Base-by-base conservation (phyloP, 31 red algal species). In the Odonthalia washingtoniensis region DNA sequence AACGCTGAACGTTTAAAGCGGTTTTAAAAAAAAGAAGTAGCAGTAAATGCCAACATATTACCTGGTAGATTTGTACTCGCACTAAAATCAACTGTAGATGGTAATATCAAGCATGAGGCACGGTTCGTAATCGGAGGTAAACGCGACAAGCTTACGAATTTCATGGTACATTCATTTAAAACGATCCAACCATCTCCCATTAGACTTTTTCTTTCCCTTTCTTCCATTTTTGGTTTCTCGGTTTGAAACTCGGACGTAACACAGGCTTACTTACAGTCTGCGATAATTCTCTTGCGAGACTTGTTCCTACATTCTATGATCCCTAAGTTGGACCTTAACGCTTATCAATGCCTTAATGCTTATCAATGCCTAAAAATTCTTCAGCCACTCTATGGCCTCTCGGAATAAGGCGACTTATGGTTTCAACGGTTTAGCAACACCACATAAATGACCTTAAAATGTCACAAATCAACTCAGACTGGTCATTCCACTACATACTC, bases 31-130 rank as follows among this genome's bases (percentile, higher is more conserved):
- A n/a, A 62, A 62, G 53, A 62, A 62, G n/a, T 62, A 16, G 17
- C 53, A 62, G 17, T n/a, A 62, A n/a, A 62, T 62, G 16, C 53
- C 53, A 62, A 62, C 53, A n/a, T 62, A 62, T n/a, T 62, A n/a
- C 53, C 53, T 62, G 53, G 53, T 18, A 62, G 16, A 62, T 62
- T 62, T 62, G n/a, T 18, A 18, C 53, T 62, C n/a, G 16, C 53
- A 18, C 16, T 62, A 18, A 62, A 62, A n/a, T 16, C n/a, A n/a
- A 62, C 17, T n/a, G n/a, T 62, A 16, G 53, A 62, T 62, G 53
- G 53, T 18, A 62, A 62, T 16, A n/a, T 62, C 17, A 62, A 62
- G 53, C n/a, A n/a, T 62, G n/a, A 62, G 53, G 53, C 53, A 16
- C 16, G 53, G n/a, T 62, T 18, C n/a, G 53, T 62, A 18, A 62